phyloP scores from a whole-genome alignment of 2,329 filamentous ascomycete genomes.

The Colletotrichum paranaense region DNA sequence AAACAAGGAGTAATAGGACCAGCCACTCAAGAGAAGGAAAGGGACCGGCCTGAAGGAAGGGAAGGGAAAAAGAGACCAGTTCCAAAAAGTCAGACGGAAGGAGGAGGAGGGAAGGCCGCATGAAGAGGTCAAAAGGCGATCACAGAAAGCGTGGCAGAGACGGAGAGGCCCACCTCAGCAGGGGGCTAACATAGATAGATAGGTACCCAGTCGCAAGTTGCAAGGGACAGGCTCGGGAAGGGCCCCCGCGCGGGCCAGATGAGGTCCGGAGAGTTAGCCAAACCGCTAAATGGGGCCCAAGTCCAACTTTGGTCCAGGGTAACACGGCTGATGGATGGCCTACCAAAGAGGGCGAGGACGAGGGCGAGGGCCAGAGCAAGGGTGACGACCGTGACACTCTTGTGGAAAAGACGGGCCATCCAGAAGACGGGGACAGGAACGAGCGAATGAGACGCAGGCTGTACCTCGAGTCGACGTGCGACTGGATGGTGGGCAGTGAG shows the following conservation, averaged over 20 bases:
- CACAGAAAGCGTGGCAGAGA: slow-evolving; percentile 38
- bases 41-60: slow-evolving; percentile 30
- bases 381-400: neutral
- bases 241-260: slow-evolving; percentile 45
- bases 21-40: slow-evolving; percentile 44
- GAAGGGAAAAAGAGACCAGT: slow-evolving; percentile 23
- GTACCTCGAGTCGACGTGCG: slow-evolving; percentile 23
- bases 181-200: slow-evolving; percentile 18
- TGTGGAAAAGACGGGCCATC: slow-evolving; percentile 18
- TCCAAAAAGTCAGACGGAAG: slow-evolving; percentile 10
- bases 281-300: slow-evolving; percentile 41
- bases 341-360: slow-evolving; percentile 8
- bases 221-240: slow-evolving; percentile 34
- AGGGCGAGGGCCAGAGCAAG: slow-evolving; percentile 36
- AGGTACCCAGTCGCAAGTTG: neutral
- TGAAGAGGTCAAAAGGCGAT: slow-evolving; percentile 33
- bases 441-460: slow-evolving; percentile 24
- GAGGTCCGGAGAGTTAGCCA: slow-evolving; percentile 44
- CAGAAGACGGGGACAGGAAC: slow-evolving; percentile 7
- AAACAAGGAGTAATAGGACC: slow-evolving; percentile 46
- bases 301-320: slow-evolving; percentile 32
- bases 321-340: slow-evolving; percentile 22
- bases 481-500: slow-evolving; percentile 20
- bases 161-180: slow-evolving; percentile 29
- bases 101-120: slow-evolving; percentile 27